Conservation (phyloP, 2,329 filamentous ascomycete species). For the Alternaria brassicicola region DNA sequence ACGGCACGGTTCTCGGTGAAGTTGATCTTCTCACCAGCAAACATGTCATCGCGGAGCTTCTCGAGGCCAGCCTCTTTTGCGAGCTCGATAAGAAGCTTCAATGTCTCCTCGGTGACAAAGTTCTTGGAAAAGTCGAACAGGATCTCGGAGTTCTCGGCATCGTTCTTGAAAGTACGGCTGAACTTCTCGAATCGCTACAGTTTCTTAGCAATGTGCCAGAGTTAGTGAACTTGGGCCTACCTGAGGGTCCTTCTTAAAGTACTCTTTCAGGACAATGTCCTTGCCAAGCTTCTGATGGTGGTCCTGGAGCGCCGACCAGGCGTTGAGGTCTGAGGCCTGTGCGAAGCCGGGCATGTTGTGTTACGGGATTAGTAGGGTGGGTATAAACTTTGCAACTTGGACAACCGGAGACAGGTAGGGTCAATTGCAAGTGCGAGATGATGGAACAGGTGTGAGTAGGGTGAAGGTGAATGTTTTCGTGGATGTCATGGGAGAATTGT, state of each 20-base stretch:
- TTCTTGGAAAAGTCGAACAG: slow-evolving; percentile 99
- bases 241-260: slow-evolving; percentile 81
- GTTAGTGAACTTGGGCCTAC: slow-evolving; percentile 8
- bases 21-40: slow-evolving; percentile 97
- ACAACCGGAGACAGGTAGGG: slow-evolving; percentile 6
- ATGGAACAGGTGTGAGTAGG: slow-evolving; percentile 18
- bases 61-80: slow-evolving; percentile 90
- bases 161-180: slow-evolving; percentile 80
- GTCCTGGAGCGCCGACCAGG: slow-evolving; percentile 89
- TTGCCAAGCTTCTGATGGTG: slow-evolving; percentile 88
- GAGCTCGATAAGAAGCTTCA: slow-evolving; percentile 84
- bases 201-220: slow-evolving; percentile 10
- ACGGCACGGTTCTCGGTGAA: slow-evolving; percentile 97
- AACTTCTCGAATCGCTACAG: slow-evolving; percentile 83
- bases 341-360: slow-evolving; percentile 67
- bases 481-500: slow-evolving; percentile 17
- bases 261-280: slow-evolving; percentile 89
- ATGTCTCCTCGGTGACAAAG: slow-evolving; percentile 91
- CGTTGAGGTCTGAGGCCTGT: slow-evolving; percentile 82
- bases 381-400: slow-evolving; percentile 13
- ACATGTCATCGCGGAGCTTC: slow-evolving; percentile 96
- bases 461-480: slow-evolving; percentile 16
- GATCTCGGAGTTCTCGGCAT: slow-evolving; percentile 80
- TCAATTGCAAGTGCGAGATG: slow-evolving; percentile 24
- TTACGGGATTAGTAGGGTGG: slow-evolving; percentile 30